Base-by-base conservation (phyloP, 306 rosid species). In the Trifolium fragiferum region DNA sequence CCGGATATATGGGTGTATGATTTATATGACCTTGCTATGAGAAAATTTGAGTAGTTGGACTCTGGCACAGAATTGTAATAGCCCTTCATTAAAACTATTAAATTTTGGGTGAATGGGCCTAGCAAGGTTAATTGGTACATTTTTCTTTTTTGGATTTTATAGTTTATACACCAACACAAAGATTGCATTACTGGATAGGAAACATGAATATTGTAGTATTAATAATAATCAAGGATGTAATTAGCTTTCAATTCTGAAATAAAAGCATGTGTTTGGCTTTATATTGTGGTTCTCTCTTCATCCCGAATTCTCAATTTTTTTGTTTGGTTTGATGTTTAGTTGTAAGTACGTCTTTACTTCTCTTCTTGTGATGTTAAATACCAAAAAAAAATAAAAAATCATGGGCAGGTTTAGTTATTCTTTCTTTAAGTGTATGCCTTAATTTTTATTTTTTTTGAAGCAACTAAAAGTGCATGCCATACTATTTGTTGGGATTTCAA, bases 41-140 rank as follows among this genome's bases (percentile, higher is more conserved):
- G 72, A 13, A 73, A 74, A 20, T 11, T 66, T 79, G 21, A 57
- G n/a, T 46, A 32, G 49, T 50, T 61, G 37, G 72, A 47, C 12
- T 20, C 7, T 57, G 41, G 65, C 66, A 43, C 21, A 38, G 13
- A 70, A 11, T 44, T 70, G 51, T 71, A 12, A 16, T 4, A 57
- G n/a, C 19, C 62, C 69, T 23, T 69, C 37, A 47, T 18, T 63
- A 53, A 23, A 69, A 32, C 51, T 81, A 10, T 27, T 68, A 47
- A 44, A 66, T 71, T 35, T 76, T 51, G 65, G 50, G 50, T 58
- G 69, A 81, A 21, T 71, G 59, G 69, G 76, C 64, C 70, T 71
- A 59, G 40, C 40, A 51, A 53, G 53, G 51, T 19, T 35, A 16
- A 65, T 54, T 19, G 53, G 54, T 46, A 8, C 20, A 33, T 40